A percentile compares a stretch with the other conserved stretches of the same genome.
These are phyloP conservation scores for Quercus engelmannii DNA, from an alignment of 306 rosid genomes.

Conservation along the genomic window DNA sequence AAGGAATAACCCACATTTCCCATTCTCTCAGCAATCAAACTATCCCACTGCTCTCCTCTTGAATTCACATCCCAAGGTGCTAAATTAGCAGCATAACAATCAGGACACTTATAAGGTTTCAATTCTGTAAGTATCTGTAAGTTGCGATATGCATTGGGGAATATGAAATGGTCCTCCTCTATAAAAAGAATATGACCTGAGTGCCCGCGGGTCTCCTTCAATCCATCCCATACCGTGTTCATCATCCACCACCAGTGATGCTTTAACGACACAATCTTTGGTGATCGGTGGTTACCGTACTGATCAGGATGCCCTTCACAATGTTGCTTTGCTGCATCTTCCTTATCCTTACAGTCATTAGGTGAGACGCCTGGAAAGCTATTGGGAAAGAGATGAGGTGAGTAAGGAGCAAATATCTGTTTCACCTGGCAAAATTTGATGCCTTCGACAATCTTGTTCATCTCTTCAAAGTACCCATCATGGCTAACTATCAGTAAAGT, in stretches of 20 bases:
- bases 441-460: conserved; percentile 65
- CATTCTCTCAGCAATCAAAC: conserved; percentile 88
- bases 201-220: conserved; percentile 61
- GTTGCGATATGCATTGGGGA: conserved; percentile 89
- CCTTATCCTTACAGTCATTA: conserved; percentile 68
- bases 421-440: conserved; percentile 85
- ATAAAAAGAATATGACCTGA: conserved; percentile 81
- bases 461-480: conserved; percentile 81
- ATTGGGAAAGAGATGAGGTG: conserved; percentile 70
- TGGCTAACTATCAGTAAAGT: conserved; percentile 88
- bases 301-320: conserved; percentile 85
- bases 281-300: conserved; percentile 80
- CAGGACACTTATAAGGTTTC: conserved; percentile 74
- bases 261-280: conserved; percentile 85
- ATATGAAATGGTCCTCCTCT: conserved; percentile 89
- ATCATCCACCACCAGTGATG: conserved; percentile 99
- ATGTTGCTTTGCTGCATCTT: conserved; percentile 26
- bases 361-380: conserved; percentile 80
- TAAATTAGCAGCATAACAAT: conserved; percentile 87
- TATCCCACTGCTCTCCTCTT: conserved; percentile 71
- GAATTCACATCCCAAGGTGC: conserved; percentile 97
- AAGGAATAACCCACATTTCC: conserved; percentile 90
- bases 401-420: conserved; percentile 86
- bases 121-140: conserved; percentile 56
- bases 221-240: conserved; percentile 93